Conservation (phyloP, 176 grass and related monocot species). For the Zoysia japonica region DNA sequence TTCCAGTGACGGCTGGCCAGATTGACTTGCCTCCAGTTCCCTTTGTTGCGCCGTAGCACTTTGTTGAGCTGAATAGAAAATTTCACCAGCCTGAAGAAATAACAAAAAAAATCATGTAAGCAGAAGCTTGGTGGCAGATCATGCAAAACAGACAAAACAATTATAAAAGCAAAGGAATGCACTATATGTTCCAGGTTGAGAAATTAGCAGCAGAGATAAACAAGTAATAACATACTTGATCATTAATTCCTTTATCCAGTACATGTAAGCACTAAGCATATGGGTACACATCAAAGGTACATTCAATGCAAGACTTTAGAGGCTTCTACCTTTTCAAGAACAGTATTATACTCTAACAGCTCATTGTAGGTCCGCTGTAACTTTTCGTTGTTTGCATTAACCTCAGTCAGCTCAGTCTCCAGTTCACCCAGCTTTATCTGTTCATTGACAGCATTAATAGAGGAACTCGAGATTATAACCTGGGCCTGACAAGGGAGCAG, state of each 20-base stretch:
- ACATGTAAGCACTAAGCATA: background rate
- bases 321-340: constrained; percentile 80
- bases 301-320: constrained; percentile 18
- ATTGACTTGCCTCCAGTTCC: constrained; percentile 64
- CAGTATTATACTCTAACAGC: constrained; percentile 74
- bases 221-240: background rate
- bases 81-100: constrained; percentile 66
- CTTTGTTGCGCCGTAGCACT: constrained; percentile 80
- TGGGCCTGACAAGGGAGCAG: background rate
- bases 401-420: constrained; percentile 90
- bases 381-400: constrained; percentile 96
- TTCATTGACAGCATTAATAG: constrained; percentile 31
- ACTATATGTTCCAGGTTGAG: constrained; percentile 8
- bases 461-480: constrained; percentile 7
- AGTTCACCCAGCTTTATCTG: constrained; percentile 89
- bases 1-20: constrained; percentile 68
- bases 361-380: constrained; percentile 78
- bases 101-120: constrained; percentile 16
- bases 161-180: constrained; percentile 16
- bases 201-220: constrained; percentile 18
- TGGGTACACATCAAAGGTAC: constrained; percentile 9
- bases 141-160: constrained; percentile 5
- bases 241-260: background rate
- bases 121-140: constrained; percentile 23
- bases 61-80: constrained; percentile 86